Conservation (phyloP, 2,329 filamentous ascomycete genomes). For the Podosphaera fusca region DNA sequence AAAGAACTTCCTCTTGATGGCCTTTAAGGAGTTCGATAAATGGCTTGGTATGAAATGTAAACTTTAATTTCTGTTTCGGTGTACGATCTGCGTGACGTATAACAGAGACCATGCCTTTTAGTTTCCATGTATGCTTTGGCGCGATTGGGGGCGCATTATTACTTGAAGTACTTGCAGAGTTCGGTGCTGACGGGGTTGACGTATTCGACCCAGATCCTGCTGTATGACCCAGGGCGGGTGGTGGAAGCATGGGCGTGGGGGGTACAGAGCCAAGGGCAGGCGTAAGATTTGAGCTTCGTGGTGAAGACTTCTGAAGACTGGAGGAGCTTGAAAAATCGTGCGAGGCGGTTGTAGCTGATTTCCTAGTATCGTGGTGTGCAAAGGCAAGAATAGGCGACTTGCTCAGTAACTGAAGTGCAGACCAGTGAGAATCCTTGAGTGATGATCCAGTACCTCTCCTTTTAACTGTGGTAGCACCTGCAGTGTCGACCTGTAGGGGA, state of each 20-base stretch:
- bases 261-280: conserved; percentile 4
- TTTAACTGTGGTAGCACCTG: conserved; percentile 2
- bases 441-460: conserved; percentile 11
- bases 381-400: conserved; percentile 41
- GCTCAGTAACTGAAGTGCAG: conserved; percentile 28
- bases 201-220: conserved; percentile 6
- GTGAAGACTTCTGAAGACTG: conserved; percentile 13
- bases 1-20: conserved; percentile 83
- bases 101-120: conserved; percentile 93
- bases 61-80: conserved; percentile 98
- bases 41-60: conserved; percentile 89
- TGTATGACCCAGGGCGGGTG: conserved; percentile 8
- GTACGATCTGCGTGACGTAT: conserved; percentile 92
- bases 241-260: conserved; percentile 10
- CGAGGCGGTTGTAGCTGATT: conserved; percentile 20
- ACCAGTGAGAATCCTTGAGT: conserved; percentile 23
- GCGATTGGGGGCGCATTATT: conserved; percentile 24
- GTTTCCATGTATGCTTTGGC: conserved; percentile 86
- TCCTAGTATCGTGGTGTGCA: conserved; percentile 21
- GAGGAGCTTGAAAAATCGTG: conserved; percentile 19
- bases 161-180: conserved; percentile 1
- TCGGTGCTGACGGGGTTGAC: conserved; percentile 8
- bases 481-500: conserved; percentile 5
- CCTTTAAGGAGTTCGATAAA: conserved; percentile 90
- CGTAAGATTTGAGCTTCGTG: conserved; percentile 3